Percentiles rank a stretch among this genome's conserved stretches.
Evolutionary conservation across 1,284 basidiomycete genomes (phyloP).

Genomic region (Boletus smithii): DNA sequence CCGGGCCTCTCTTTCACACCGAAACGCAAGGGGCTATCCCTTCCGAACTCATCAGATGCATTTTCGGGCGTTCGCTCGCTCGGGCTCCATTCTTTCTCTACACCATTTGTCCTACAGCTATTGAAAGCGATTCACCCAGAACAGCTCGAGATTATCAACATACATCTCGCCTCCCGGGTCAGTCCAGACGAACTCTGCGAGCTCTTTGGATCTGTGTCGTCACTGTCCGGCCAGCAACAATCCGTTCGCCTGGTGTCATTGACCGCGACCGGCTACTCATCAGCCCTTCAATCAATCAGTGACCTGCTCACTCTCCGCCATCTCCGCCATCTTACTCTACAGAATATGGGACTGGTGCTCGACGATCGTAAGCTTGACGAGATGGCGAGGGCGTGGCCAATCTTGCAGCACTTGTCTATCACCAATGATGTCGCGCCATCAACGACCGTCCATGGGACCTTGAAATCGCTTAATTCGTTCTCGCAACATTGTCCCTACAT

Average conservation of each 20-base stretch:
- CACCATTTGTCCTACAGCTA: conserved; percentile 14
- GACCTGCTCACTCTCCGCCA: conserved; percentile 11
- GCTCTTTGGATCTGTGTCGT: conserved; percentile 11
- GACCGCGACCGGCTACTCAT: conserved; percentile 15
- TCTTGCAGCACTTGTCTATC: conserved; percentile 20
- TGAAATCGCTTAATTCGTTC: conserved; percentile 13
- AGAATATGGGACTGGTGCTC: conserved; percentile 18
- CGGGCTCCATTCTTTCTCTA: conserved; percentile 21
- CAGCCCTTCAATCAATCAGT: conserved; percentile 13
- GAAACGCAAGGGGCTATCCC: conserved; percentile 11
- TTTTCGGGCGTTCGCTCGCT: conserved; percentile 21
- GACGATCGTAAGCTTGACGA: conserved; percentile 19
- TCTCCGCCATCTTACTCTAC: conserved; percentile 19
- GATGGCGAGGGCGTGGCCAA: conserved; percentile 25
- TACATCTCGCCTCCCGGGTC: conserved; percentile 21
- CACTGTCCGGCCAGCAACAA: conserved; percentile 12
- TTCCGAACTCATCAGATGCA: conserved; percentile 6
- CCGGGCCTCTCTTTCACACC: background rate
- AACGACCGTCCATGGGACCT: conserved; percentile 15
- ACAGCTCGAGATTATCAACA: conserved; percentile 19
- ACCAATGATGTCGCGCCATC: conserved; percentile 19
- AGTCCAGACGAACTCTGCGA: conserved; percentile 10
- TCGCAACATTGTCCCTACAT: conserved; percentile 20
- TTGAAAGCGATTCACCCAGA: conserved; percentile 12
- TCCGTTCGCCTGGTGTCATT: conserved; percentile 16